phyloP scores from a whole-genome alignment of 805 yeast genomes.

The Cyberlindnera euphorbiiphila region DNA sequence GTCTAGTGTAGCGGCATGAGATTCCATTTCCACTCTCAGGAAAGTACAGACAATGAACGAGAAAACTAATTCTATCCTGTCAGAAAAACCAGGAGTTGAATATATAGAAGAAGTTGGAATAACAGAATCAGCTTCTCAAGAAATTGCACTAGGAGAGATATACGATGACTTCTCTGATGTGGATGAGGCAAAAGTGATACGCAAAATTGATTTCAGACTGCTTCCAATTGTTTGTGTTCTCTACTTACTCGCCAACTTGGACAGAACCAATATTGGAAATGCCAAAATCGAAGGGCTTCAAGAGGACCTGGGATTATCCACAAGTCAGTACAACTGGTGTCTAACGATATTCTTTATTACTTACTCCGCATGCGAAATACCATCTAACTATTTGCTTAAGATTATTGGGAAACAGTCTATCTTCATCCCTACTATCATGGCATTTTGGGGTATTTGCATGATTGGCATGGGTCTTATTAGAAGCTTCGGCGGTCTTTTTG shows the following conservation, averaged over 20 bases:
- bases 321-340: slow-evolving; percentile 16
- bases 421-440: slow-evolving; percentile 16
- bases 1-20: too few species aligned
- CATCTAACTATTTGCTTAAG: slow-evolving; percentile 19
- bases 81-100: too few species aligned
- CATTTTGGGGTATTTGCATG: slow-evolving; percentile 16
- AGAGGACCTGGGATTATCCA: slow-evolving; percentile 12
- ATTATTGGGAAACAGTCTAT: slow-evolving; percentile 12
- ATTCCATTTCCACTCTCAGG: too few species aligned
- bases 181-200: slow-evolving; percentile 12
- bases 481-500: slow-evolving; percentile 15
- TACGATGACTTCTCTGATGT: slow-evolving; percentile 15
- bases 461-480: slow-evolving; percentile 19
- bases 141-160: too few species aligned
- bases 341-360: slow-evolving; percentile 18
- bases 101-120: too few species aligned
- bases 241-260: slow-evolving; percentile 19
- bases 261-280: slow-evolving; percentile 14
- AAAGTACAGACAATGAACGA: too few species aligned
- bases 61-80: too few species aligned
- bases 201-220: slow-evolving; percentile 18
- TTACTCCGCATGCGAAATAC: slow-evolving; percentile 18
- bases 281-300: slow-evolving; percentile 8
- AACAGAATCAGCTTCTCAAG: too few species aligned
- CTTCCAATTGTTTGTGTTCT: slow-evolving; percentile 17